Percentiles rank a stretch among this genome's conserved stretches.
Conservation (phyloP, 176 grass and related monocot species). For the Oryza officinalis region DNA sequence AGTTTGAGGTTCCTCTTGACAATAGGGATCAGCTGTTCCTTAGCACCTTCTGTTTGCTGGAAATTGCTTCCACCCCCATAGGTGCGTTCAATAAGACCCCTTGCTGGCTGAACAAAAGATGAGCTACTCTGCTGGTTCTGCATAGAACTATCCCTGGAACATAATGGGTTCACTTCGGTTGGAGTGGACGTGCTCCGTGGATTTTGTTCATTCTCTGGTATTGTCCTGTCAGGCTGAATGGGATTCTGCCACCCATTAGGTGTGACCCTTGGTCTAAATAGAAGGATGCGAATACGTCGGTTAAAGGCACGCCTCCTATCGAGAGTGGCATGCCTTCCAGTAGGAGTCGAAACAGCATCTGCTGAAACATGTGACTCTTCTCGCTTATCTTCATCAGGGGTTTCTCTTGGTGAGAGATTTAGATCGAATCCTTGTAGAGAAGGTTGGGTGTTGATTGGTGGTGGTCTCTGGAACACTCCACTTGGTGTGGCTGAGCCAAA, state of each 20-base stretch:
- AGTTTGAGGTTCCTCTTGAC: conserved; percentile 60
- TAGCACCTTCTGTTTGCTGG: conserved; percentile 50
- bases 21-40: conserved; percentile 57
- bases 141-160: conserved; percentile 7
- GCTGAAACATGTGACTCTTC: conserved; percentile 38
- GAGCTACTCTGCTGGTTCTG: conserved; percentile 30
- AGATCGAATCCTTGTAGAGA: conserved; percentile 61
- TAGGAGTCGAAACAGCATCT: conserved; percentile 48
- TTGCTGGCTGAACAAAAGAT: conserved; percentile 32
- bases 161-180: conserved; percentile 18
- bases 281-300: conserved; percentile 59
- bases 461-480: conserved; percentile 39
- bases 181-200: conserved; percentile 1
- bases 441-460: conserved; percentile 23
- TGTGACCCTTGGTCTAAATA: conserved; percentile 49
- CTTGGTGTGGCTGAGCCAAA: conserved; percentile 19
- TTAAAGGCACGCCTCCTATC: conserved; percentile 62
- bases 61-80: conserved; percentile 42
- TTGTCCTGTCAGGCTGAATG: neutral
- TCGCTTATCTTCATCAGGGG: conserved; percentile 49
- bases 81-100: conserved; percentile 31
- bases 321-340: conserved; percentile 62
- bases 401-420: conserved; percentile 64
- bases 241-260: conserved; percentile 10
- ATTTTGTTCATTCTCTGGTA: conserved; percentile 23